Conservation (phyloP, 2,329 filamentous ascomycete species). For the Aspergillus sergii region DNA sequence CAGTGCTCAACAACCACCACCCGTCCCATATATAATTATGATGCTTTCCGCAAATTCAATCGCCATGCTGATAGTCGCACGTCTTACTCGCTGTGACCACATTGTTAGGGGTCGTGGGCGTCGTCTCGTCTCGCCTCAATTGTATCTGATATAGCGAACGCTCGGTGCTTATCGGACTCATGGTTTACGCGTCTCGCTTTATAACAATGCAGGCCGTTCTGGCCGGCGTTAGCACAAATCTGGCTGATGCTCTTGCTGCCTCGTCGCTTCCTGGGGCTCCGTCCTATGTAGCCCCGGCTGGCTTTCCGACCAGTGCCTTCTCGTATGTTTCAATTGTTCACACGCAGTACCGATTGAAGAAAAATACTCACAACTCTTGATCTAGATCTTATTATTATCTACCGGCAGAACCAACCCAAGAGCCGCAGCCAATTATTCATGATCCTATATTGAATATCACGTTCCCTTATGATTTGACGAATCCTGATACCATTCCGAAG, state of each 20-base stretch:
- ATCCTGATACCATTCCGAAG: constrained; percentile 55
- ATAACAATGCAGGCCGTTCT: constrained; percentile 17
- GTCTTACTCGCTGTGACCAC: too few relatives aligned
- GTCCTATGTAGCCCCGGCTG: constrained; percentile 39
- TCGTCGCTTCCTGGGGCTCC: constrained; percentile 25
- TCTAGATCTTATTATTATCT: constrained; percentile 48
- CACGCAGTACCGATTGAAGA: background rate
- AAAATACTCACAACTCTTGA: background rate
- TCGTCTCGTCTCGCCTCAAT: background rate
- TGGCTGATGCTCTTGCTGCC: constrained; percentile 6
- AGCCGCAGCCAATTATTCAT: constrained; percentile 57
- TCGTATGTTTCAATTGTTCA: constrained; percentile 33
- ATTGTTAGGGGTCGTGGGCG: background rate
- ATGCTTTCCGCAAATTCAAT: background rate
- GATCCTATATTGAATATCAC: constrained; percentile 59
- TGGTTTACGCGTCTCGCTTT: background rate
- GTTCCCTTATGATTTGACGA: constrained; percentile 57
- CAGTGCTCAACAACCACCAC: background rate
- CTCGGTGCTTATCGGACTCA: background rate
- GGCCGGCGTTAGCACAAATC: constrained; percentile 5
- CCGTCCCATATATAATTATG: background rate
- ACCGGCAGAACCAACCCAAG: constrained; percentile 47
- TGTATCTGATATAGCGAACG: background rate
- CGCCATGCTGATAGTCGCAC: background rate
- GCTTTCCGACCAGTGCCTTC: constrained; percentile 56